Percentiles rank a stretch among this genome's conserved stretches.
These are phyloP conservation scores for Euphorbia pulcherrima DNA, from an alignment of 345 rosid species.

Conservation along the genomic window DNA sequence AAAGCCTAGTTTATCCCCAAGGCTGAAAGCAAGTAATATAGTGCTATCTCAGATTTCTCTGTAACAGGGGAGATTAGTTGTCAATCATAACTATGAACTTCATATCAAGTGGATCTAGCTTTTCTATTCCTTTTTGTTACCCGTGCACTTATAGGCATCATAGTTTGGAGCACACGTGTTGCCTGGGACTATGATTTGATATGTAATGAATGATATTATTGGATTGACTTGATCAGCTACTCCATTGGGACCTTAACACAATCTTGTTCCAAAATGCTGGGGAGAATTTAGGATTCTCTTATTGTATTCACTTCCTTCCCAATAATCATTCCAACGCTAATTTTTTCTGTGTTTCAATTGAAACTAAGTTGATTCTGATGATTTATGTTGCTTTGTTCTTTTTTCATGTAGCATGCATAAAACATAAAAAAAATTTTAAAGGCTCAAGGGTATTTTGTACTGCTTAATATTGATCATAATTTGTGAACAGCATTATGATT, in stretches of 20 bases:
- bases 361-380: not conserved
- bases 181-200: not conserved
- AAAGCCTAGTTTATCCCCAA: constrained; percentile 2
- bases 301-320: not conserved
- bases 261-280: not conserved
- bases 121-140: not conserved
- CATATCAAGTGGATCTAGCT: not conserved
- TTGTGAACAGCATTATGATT: not conserved
- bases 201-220: not conserved
- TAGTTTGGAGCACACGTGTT: not conserved
- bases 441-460: not conserved
- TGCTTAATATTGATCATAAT: not conserved
- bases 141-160: not conserved
- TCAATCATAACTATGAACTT: not conserved
- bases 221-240: not conserved
- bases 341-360: not conserved
- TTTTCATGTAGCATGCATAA: not conserved
- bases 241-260: not conserved
- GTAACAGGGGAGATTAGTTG: not conserved
- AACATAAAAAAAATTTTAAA: not conserved
- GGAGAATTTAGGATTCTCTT: not conserved
- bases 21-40: constrained; percentile 8
- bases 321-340: not conserved
- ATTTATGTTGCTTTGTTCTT: not conserved
- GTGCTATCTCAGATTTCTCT: not conserved